phyloP scores from a whole-genome alignment of 176 grass and related monocot species.

The Alloteropsis semialata region DNA sequence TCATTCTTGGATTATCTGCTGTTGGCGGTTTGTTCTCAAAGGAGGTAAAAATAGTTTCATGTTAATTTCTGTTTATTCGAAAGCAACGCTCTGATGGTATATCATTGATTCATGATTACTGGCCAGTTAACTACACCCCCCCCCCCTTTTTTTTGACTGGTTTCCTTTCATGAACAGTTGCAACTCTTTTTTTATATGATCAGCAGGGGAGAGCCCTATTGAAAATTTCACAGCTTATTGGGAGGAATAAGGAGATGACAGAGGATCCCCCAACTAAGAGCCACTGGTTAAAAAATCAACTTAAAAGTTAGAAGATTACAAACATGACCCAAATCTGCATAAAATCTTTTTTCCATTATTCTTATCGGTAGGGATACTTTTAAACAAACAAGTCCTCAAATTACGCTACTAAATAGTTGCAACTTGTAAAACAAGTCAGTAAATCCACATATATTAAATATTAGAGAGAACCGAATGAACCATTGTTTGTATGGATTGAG shows the following conservation, averaged over 20 bases:
- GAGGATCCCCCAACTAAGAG: not conserved
- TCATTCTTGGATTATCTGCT: slow-evolving; percentile 97
- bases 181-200: too few relatives aligned
- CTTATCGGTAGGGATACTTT: not conserved
- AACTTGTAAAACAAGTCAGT: not conserved
- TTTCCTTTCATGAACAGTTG: not conserved
- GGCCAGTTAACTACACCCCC: not conserved
- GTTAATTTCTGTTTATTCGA: not conserved
- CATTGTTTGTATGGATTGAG: not conserved
- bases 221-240: too few relatives aligned
- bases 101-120: slow-evolving; percentile 8
- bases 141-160: not conserved
- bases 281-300: not conserved
- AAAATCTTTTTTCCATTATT: not conserved
- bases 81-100: not conserved
- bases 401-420: not conserved
- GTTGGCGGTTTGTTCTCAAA: slow-evolving; percentile 95
- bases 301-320: not conserved
- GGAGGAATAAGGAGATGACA: too few relatives aligned
- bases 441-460: not conserved
- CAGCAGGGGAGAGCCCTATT: too few relatives aligned
- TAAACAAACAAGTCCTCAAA: not conserved
- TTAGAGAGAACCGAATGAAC: not conserved
- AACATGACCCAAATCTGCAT: not conserved
- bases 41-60: slow-evolving; percentile 57